Evolutionary conservation across 768 basidiomycete genomes (phyloP), one percentile per base, ranked within the genome.

Genomic region (Lentinula sp.): DNA sequence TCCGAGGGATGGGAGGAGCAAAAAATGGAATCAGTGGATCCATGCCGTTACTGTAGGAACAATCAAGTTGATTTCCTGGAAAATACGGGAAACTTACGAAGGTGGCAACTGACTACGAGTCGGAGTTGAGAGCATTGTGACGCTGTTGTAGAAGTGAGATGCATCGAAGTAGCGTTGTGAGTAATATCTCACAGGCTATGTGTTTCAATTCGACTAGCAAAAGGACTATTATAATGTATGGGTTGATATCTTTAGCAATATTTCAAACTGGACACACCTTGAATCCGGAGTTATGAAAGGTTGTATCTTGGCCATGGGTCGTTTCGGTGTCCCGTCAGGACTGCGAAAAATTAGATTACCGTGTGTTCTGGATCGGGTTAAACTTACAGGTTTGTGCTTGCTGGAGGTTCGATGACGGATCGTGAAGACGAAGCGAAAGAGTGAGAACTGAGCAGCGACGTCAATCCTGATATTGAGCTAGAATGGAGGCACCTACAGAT

Each of bases 281-380:
- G 64, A 63, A 16, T 65, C 64, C 23, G 64, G 64, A 7, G 64
- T 65, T 54, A 65, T 65, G 28, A 65, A 63, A 37, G 49, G 61
- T 33, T 53, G 61, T 42, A 32, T 20, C 7, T 57, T 49, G 10
- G 41, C 35, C 13, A 51, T n/a, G 16, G 57, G n/a, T 23, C 45
- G 33, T 28, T 20, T 51, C 35, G 48, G 35, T 16, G 48, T 49
- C 18, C 32, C 12, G 28, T 59, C 46, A 10, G 39, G 37, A 33
- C 45, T 59, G 18, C 12, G 2, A 4, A 23, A 28, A 43, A 35
- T 53, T 39, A n/a, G 46, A 46, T 16, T 51, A 51, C 13, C 6
- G 20, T 36, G 2, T 53, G 18, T 16, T 45, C n/a, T 12, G 45
- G 5, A 57, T 57, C 37, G 13, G 9, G 16, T 42, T 5, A 41